Evolutionary conservation across 495 filamentous ascomycete species (phyloP).

Genomic region (Talaromyces ruber): DNA sequence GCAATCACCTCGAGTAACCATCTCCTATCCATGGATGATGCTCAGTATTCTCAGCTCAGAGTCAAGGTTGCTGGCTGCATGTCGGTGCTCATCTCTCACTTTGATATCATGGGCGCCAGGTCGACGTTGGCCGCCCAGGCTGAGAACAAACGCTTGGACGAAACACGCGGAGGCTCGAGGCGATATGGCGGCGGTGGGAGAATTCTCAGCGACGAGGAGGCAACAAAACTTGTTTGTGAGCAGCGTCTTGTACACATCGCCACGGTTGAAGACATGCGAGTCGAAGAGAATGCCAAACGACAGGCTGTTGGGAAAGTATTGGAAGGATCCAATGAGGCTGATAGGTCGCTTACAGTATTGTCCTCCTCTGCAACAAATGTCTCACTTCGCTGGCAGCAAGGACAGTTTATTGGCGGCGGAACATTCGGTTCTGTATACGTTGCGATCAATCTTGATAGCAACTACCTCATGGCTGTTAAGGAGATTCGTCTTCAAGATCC

Average conservation of each 20-base stretch:
- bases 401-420: constrained; percentile 91
- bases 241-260: constrained; percentile 61
- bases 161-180: constrained; percentile 64
- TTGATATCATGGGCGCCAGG: constrained; percentile 96
- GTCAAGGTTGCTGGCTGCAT: constrained; percentile 94
- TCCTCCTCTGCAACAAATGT: constrained; percentile 93
- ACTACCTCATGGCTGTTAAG: constrained; percentile 96
- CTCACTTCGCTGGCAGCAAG: constrained; percentile 93
- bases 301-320: constrained; percentile 83
- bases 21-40: constrained; percentile 76
- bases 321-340: constrained; percentile 90
- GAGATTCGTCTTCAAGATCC: constrained; percentile 97
- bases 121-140: constrained; percentile 87
- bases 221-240: constrained; percentile 59
- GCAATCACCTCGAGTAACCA: constrained; percentile 88
- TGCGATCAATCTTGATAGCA: constrained; percentile 92
- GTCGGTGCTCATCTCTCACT: constrained; percentile 94
- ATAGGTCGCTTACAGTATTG: constrained; percentile 86
- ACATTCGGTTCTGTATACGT: constrained; percentile 97
- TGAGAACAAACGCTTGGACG: constrained; percentile 71
- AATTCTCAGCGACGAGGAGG: constrained; percentile 79
- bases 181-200: constrained; percentile 66
- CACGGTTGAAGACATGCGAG: constrained; percentile 68
- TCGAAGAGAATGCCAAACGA: constrained; percentile 75
- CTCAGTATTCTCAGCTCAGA: constrained; percentile 72